Evolutionary conservation across 768 basidiomycete genomes (phyloP).

Genomic region (Coprinellus micaceus): DNA sequence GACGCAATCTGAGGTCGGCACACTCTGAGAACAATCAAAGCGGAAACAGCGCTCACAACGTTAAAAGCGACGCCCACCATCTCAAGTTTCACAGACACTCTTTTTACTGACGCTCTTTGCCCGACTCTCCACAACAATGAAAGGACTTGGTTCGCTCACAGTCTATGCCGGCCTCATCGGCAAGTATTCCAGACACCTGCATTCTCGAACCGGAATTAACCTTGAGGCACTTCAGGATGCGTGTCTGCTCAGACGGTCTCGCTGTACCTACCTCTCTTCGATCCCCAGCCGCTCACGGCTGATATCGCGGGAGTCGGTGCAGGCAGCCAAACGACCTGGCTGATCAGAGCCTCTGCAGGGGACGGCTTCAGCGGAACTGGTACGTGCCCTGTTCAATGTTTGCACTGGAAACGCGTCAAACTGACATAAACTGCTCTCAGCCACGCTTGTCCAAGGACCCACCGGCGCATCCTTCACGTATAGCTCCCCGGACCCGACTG

Average conservation of each 20-base stretch:
- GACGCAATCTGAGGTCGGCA: no score
- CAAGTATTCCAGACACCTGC: no score
- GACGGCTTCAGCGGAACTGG: conserved; percentile 20
- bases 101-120: no score
- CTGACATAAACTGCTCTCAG: conserved; percentile 7
- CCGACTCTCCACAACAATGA: no score
- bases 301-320: conserved; percentile 23
- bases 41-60: no score
- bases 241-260: conserved; percentile 21
- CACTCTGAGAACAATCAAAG: no score
- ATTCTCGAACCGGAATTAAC: no score
- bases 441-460: conserved; percentile 25
- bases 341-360: conserved; percentile 17
- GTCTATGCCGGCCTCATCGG: no score
- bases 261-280: conserved; percentile 22
- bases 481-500: conserved; percentile 6
- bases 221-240: neutral
- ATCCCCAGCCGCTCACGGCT: conserved; percentile 25
- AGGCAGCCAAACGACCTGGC: conserved; percentile 26
- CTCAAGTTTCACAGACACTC: no score
- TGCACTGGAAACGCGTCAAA: no score
- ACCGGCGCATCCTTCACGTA: conserved; percentile 20
- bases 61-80: no score
- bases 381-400: conserved; percentile 1
- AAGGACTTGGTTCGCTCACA: no score